These are phyloP conservation scores for Ophiostoma sp. DNA, from an alignment of 2,329 filamentous ascomycete genomes.

Conservation along the genomic window DNA sequence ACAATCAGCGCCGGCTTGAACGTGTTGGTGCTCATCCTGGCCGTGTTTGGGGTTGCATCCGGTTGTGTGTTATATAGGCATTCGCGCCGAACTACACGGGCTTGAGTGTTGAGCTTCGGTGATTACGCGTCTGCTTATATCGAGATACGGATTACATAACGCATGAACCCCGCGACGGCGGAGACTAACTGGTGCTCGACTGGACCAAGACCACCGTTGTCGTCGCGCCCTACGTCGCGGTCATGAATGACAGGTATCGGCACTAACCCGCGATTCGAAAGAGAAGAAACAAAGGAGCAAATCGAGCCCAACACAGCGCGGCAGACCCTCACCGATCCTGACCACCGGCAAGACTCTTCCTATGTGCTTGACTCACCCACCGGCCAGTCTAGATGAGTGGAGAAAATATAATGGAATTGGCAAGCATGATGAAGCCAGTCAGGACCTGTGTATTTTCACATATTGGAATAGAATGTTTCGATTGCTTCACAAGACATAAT, in stretches of 20 bases:
- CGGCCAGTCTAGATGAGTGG: background rate
- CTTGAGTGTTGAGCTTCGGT: background rate
- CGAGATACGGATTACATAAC: background rate
- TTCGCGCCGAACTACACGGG: too few species aligned
- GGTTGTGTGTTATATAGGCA: background rate
- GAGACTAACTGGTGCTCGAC: too few species aligned
- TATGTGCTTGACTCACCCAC: background rate
- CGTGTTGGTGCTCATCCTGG: background rate
- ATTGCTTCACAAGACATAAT: too few species aligned
- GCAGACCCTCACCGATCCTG: background rate
- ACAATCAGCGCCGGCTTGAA: constrained; percentile 58
- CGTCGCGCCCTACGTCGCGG: too few species aligned
- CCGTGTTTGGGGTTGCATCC: too few species aligned
- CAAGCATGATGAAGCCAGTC: background rate
- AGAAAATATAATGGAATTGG: background rate
- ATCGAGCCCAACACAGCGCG: background rate
- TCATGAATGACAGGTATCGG: background rate
- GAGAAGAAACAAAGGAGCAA: background rate
- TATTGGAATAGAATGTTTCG: too few species aligned
- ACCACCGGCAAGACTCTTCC: constrained; percentile 5
- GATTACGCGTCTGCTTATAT: background rate
- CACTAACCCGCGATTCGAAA: background rate
- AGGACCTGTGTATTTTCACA: too few species aligned
- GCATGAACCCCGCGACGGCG: too few species aligned
- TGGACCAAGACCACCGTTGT: too few species aligned